Conservation (phyloP, 2,329 filamentous ascomycete species). For the Stenocarpella maydis region DNA sequence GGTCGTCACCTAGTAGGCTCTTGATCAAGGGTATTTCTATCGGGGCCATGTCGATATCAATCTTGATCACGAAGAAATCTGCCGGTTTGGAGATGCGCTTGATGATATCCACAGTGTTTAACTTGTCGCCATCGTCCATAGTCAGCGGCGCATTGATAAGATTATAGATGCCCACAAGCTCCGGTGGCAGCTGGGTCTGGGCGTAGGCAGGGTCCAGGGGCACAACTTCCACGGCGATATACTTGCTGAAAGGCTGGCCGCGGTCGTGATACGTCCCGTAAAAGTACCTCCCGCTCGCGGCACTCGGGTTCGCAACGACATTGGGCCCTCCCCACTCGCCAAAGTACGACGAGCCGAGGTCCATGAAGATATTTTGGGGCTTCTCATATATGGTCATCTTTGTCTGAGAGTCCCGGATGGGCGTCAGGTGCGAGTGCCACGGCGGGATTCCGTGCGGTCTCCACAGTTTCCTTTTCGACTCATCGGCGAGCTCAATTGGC, state of each 20-base stretch:
- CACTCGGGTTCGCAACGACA: neutral
- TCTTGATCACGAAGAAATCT: neutral
- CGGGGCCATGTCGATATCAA: neutral
- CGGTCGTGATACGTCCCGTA: slow-evolving; percentile 1
- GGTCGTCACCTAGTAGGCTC: neutral
- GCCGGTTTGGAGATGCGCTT: slow-evolving; percentile 2
- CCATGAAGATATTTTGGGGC: slow-evolving; percentile 3
- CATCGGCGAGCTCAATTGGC: neutral
- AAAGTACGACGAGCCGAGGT: slow-evolving; percentile 10
- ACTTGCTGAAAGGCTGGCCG: neutral
- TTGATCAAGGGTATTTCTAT: slow-evolving; percentile 2
- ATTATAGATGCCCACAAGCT: slow-evolving; percentile 2
- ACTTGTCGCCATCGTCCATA: neutral
- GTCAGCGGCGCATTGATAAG: slow-evolving; percentile 3
- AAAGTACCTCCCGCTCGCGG: neutral
- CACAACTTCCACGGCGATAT: slow-evolving; percentile 1
- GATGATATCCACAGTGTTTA: neutral
- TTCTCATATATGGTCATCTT: neutral
- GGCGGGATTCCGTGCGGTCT: neutral
- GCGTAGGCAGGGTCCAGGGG: neutral
- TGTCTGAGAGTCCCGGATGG: neutral
- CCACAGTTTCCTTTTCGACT: neutral
- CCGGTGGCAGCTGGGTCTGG: neutral
- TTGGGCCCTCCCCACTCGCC: neutral
- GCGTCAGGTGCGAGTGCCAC: slow-evolving; percentile 10